Percentiles rank a stretch among this genome's conserved stretches.
Conservation (phyloP, 2,329 filamentous ascomycete genomes). For the Aureobasidium uvarum region DNA sequence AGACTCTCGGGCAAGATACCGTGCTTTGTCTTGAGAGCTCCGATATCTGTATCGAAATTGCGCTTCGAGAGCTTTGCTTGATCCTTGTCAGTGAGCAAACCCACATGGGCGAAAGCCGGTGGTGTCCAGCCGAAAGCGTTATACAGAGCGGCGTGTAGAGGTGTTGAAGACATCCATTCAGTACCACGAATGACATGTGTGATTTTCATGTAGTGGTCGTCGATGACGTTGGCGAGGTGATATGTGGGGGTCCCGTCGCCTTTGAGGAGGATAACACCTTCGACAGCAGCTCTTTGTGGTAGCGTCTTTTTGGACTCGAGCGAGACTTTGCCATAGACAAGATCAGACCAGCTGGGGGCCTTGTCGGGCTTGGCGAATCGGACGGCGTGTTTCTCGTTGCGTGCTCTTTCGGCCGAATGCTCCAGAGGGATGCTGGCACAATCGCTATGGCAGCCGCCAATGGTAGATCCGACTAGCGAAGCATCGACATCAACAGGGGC, state of each 20-base stretch:
- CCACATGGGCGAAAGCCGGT: slow-evolving; percentile 51
- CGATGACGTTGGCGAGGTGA: slow-evolving; percentile 94
- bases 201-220: slow-evolving; percentile 93
- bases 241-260: slow-evolving; percentile 92
- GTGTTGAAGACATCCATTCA: slow-evolving; percentile 96
- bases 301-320: slow-evolving; percentile 29
- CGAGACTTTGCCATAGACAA: slow-evolving; percentile 69
- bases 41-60: slow-evolving; percentile 64
- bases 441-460: slow-evolving; percentile 65
- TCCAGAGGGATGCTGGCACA: slow-evolving; percentile 66
- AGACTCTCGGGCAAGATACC: slow-evolving; percentile 63
- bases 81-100: slow-evolving; percentile 48
- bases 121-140: slow-evolving; percentile 51
- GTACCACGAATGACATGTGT: slow-evolving; percentile 92
- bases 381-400: slow-evolving; percentile 71
- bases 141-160: slow-evolving; percentile 64
- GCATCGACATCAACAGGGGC: slow-evolving; percentile 29
- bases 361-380: slow-evolving; percentile 65
- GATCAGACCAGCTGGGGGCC: slow-evolving; percentile 67
- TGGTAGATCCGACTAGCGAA: slow-evolving; percentile 48
- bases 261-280: slow-evolving; percentile 80
- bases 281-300: slow-evolving; percentile 40
- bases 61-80: slow-evolving; percentile 71
- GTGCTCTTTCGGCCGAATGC: slow-evolving; percentile 69
- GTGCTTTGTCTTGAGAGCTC: slow-evolving; percentile 54